phyloP scores from a whole-genome alignment of 441 rosid genomes.

The Theobroma grandiflorum region DNA sequence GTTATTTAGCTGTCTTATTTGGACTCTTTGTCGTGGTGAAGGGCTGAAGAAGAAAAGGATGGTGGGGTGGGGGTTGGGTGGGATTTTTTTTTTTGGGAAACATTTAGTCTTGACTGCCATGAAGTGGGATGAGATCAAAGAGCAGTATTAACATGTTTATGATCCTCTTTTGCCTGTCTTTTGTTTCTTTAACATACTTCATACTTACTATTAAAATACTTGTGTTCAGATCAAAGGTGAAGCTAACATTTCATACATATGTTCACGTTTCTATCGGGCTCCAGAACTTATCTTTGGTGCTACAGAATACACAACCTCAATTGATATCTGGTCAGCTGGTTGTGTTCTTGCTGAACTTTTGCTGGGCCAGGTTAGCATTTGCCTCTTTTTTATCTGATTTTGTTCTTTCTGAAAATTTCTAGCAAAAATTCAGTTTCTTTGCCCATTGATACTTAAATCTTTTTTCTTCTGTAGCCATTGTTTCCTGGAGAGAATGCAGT shows the following conservation, averaged over 20 bases:
- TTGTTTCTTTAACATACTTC: constrained; percentile 20
- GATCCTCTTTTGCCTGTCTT: not conserved
- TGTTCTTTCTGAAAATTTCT: not conserved
- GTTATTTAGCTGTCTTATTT: not conserved
- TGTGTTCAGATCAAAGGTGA: constrained; percentile 83
- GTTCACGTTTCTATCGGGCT: constrained; percentile 97
- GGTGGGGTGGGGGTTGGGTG: too few relatives aligned
- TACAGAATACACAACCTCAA: constrained; percentile 96
- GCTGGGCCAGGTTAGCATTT: constrained; percentile 78
- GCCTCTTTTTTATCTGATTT: not conserved
- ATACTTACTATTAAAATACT: constrained; percentile 24
- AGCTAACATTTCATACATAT: constrained; percentile 92
- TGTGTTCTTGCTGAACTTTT: constrained; percentile 99
- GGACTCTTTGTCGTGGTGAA: not conserved
- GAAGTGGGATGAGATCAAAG: not conserved
- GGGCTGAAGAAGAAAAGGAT: not conserved
- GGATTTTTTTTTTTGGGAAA: too few relatives aligned
- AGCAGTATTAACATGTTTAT: not conserved
- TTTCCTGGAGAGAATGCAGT: constrained; percentile 99
- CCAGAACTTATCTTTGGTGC: constrained; percentile 99
- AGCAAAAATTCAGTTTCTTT: not conserved
- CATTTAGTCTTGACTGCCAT: too few relatives aligned
- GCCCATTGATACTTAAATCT: not conserved
- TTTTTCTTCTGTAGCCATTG: constrained; percentile 63
- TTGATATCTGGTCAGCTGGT: constrained; percentile 99